phyloP scores from a whole-genome alignment of 1,284 basidiomycete genomes.

The Ustilago xerochloae region DNA sequence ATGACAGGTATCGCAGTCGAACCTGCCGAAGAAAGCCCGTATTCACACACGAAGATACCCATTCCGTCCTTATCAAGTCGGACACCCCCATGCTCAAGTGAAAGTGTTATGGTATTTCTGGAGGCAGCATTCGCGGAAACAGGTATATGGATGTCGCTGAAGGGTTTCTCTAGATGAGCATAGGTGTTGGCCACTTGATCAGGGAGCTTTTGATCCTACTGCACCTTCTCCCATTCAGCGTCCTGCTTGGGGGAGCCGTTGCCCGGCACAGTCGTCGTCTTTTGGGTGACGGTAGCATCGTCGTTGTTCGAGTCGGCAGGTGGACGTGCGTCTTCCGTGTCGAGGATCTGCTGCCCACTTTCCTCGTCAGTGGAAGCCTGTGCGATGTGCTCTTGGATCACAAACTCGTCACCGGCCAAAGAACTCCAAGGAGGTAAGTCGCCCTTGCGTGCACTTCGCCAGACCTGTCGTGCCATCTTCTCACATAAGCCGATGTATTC shows the following conservation, averaged over 20 bases:
- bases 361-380: slow-evolving; percentile 22
- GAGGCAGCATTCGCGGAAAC: background rate
- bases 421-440: slow-evolving; percentile 54
- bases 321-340: slow-evolving; percentile 30
- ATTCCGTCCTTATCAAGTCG: too few species aligned
- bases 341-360: slow-evolving; percentile 11
- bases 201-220: background rate
- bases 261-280: slow-evolving; percentile 42
- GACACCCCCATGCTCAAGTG: too few species aligned
- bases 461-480: slow-evolving; percentile 46
- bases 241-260: slow-evolving; percentile 25
- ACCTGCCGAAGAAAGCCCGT: too few species aligned
- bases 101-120: too few species aligned
- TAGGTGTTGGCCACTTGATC: background rate
- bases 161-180: too few species aligned
- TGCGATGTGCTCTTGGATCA: slow-evolving; percentile 20
- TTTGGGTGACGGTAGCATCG: slow-evolving; percentile 18
- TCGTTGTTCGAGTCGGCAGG: slow-evolving; percentile 18
- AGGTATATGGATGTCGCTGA: background rate
- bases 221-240: slow-evolving; percentile 57
- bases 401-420: slow-evolving; percentile 38
- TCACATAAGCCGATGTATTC: slow-evolving; percentile 44
- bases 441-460: slow-evolving; percentile 50
- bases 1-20: too few species aligned
- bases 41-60: too few species aligned